These are phyloP conservation scores for Glycine soja DNA, from an alignment of 306 rosid species.

Conservation along the genomic window DNA sequence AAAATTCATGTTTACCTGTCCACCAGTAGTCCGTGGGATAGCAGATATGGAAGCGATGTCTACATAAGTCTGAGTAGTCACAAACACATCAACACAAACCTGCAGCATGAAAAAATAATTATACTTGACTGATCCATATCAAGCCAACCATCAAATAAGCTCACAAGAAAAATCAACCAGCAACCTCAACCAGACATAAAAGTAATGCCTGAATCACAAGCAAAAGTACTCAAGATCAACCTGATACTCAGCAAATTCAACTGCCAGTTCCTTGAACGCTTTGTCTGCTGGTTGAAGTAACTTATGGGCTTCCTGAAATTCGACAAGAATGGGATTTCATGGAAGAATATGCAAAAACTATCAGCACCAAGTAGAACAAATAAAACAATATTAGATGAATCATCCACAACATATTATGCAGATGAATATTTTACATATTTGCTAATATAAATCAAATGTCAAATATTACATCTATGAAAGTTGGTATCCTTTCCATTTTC, in stretches of 20 bases:
- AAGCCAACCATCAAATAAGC: constrained; percentile 14
- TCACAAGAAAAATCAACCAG: constrained; percentile 32
- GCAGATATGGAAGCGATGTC: constrained; percentile 93
- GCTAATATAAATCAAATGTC: constrained; percentile 21
- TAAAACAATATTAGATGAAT: constrained; percentile 18
- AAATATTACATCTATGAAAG: constrained; percentile 25
- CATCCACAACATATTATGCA: constrained; percentile 10
- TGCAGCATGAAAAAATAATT: constrained; percentile 53
- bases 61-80: constrained; percentile 84
- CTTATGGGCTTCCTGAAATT: constrained; percentile 91
- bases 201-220: constrained; percentile 30
- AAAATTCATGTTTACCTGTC: constrained; percentile 72
- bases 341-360: constrained; percentile 30
- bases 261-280: constrained; percentile 84
- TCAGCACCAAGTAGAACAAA: constrained; percentile 29
- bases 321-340: constrained; percentile 42
- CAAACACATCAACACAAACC: constrained; percentile 93
- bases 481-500: constrained; percentile 15
- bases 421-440: neutral
- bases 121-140: constrained; percentile 37
- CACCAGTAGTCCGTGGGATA: constrained; percentile 93
- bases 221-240: constrained; percentile 52
- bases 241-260: constrained; percentile 97
- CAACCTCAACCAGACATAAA: constrained; percentile 31
- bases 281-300: constrained; percentile 95